Percentiles rank a stretch among this genome's conserved stretches.
Evolutionary conservation across 2,329 filamentous ascomycete species (phyloP).

Genomic region (Aspergillus thermomutatus): DNA sequence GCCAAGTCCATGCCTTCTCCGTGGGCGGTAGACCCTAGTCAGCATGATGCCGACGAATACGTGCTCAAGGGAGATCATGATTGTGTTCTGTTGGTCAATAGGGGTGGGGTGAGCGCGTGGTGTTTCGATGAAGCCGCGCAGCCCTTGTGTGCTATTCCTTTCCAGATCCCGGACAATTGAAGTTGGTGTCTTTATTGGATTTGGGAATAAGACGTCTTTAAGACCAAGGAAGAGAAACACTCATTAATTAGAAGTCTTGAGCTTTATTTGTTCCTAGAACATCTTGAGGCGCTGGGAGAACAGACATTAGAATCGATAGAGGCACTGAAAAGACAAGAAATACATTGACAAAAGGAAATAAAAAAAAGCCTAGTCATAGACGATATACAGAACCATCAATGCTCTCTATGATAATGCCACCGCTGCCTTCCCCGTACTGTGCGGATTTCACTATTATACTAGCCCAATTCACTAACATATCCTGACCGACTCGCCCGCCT

Average conservation of each 20-base stretch:
- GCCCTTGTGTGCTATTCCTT: neutral
- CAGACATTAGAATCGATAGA: neutral
- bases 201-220: no score
- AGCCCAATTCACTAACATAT: conserved; percentile 6
- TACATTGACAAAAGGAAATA: conserved; percentile 11
- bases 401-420: conserved; percentile 19
- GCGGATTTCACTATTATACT: neutral
- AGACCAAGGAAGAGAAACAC: neutral
- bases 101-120: conserved; percentile 18
- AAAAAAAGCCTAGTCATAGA: conserved; percentile 10
- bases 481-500: neutral
- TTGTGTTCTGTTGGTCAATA: conserved; percentile 15
- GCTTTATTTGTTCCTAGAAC: neutral
- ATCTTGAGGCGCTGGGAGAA: neutral
- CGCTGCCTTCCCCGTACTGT: conserved; percentile 1
- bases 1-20: conserved; percentile 10
- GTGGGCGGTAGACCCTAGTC: conserved; percentile 9
- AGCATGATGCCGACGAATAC: conserved; percentile 1
- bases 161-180: neutral
- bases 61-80: conserved; percentile 17
- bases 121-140: conserved; percentile 17
- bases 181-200: neutral
- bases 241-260: neutral
- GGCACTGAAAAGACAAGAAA: neutral
- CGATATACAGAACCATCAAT: conserved; percentile 23